Percentiles rank a stretch among this genome's conserved stretches.
Evolutionary conservation across 2,329 filamentous ascomycete species (phyloP).

Genomic region (Basipetospora chlamydospora): DNA sequence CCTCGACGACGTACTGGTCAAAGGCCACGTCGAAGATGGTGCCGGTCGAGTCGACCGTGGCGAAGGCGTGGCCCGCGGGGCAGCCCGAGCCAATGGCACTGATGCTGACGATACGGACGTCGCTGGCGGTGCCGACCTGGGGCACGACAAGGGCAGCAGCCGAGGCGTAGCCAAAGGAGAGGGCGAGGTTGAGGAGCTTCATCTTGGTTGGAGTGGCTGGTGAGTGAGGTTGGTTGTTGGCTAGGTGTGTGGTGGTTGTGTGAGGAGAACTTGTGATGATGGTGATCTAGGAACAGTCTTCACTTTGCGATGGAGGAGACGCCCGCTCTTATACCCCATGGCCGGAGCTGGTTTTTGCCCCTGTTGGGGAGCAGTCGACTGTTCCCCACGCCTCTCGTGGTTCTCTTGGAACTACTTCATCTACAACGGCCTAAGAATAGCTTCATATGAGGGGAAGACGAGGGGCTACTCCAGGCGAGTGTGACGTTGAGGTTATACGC

Average conservation of each 20-base stretch:
- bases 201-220: not conserved
- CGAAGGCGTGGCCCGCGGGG: slow-evolving; percentile 12
- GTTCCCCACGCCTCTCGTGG: too few species aligned
- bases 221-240: not conserved
- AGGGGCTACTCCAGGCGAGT: too few species aligned
- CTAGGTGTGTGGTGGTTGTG: not conserved
- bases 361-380: too few species aligned
- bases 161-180: slow-evolving; percentile 3
- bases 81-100: slow-evolving; percentile 13
- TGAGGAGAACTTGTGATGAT: not conserved
- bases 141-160: slow-evolving; percentile 2
- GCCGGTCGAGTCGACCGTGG: slow-evolving; percentile 12
- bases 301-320: not conserved
- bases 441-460: too few species aligned
- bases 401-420: too few species aligned
- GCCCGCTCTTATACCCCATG: too few species aligned
- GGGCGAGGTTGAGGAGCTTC: slow-evolving; percentile 2
- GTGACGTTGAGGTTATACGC: too few species aligned
- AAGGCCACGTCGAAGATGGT: slow-evolving; percentile 14
- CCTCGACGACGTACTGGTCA: slow-evolving; percentile 10
- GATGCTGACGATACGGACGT: slow-evolving; percentile 13
- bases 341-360: too few species aligned
- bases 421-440: too few species aligned
- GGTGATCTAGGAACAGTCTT: not conserved
- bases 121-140: not conserved